A percentile compares a stretch with the other conserved stretches of the same genome.
phyloP scores from a whole-genome alignment of 441 rosid species.

The Populus hybrid region DNA sequence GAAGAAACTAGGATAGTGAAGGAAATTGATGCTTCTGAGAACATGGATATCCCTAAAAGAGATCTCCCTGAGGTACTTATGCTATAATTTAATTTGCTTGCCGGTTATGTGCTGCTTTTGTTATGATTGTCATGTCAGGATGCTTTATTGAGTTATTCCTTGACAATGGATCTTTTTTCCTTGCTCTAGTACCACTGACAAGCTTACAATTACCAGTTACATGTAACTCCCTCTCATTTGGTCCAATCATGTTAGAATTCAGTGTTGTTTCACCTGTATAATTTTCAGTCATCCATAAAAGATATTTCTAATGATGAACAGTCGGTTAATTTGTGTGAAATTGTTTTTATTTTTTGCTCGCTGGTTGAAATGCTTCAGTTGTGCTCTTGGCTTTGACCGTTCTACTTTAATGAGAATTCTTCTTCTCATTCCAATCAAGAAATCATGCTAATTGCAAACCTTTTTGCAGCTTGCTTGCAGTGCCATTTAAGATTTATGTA shows the following conservation, averaged over 20 bases:
- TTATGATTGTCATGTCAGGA: background rate
- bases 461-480: background rate
- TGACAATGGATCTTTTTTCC: background rate
- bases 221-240: background rate
- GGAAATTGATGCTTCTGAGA: slow-evolving; percentile 24
- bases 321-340: background rate
- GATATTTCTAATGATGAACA: background rate
- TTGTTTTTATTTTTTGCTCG: background rate
- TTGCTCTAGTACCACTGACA: background rate
- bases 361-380: background rate
- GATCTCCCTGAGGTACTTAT: slow-evolving; percentile 53
- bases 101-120: background rate
- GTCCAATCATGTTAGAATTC: background rate
- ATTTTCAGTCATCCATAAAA: background rate
- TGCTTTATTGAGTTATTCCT: background rate
- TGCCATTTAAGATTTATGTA: background rate
- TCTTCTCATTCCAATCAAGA: background rate
- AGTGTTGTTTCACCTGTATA: background rate
- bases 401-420: background rate
- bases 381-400: background rate
- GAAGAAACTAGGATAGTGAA: slow-evolving; percentile 36
- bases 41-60: slow-evolving; percentile 21
- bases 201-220: background rate
- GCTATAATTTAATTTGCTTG: slow-evolving; percentile 8
- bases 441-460: background rate